Evolutionary conservation across 2,329 filamentous ascomycete genomes (phyloP).

Genomic region (Nothopassalora personata): DNA sequence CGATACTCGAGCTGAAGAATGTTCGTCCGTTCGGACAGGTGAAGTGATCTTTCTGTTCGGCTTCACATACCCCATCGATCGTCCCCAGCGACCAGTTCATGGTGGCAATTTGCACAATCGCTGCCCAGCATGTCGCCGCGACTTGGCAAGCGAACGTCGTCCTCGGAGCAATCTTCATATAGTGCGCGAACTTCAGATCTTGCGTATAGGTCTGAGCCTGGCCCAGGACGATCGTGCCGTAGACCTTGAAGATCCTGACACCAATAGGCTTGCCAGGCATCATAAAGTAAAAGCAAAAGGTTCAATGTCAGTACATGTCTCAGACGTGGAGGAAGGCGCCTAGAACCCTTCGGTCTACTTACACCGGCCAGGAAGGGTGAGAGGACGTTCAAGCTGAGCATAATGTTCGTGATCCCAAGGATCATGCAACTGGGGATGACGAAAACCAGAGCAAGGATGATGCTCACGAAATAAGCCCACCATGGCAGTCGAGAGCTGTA

Average conservation of each 20-base stretch:
- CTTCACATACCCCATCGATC: constrained; percentile 71
- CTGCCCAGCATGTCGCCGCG: constrained; percentile 68
- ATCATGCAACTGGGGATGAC: constrained; percentile 89
- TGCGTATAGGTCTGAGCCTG: constrained; percentile 86
- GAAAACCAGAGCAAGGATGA: constrained; percentile 70
- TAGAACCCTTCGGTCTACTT: too few species aligned
- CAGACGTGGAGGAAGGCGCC: too few species aligned
- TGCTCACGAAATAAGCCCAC: constrained; percentile 75
- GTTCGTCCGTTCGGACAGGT: constrained; percentile 82
- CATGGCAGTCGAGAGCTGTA: constrained; percentile 78
- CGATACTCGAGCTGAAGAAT: constrained; percentile 83
- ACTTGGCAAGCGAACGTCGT: constrained; percentile 75
- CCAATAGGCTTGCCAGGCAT: constrained; percentile 83
- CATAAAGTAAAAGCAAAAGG: constrained; percentile 41
- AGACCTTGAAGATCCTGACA: constrained; percentile 91
- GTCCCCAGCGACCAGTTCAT: constrained; percentile 86
- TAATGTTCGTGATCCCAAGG: constrained; percentile 75
- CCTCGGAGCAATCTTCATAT: constrained; percentile 77
- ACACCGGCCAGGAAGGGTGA: constrained; percentile 46
- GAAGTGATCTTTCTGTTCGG: constrained; percentile 77
- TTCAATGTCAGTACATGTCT: constrained; percentile 30
- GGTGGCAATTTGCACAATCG: constrained; percentile 73
- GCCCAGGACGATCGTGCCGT: constrained; percentile 56
- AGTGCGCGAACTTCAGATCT: constrained; percentile 80
- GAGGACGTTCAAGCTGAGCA: constrained; percentile 21